Evolutionary conservation across 129 eudicot genomes (phyloP).

Genomic region (Saussurea involucrata): DNA sequence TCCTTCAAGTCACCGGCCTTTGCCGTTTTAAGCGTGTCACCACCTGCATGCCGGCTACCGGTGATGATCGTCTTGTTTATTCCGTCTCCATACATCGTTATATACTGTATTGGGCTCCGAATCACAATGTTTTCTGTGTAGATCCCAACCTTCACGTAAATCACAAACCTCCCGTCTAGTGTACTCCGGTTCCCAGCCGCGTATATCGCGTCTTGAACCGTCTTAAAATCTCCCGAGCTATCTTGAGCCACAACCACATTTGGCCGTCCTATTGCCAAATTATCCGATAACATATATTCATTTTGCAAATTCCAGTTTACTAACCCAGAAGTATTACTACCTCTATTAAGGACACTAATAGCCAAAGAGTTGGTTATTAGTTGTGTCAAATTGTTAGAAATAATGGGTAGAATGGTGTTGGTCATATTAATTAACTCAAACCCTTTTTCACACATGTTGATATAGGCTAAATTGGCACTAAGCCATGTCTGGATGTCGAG

Average conservation of each 20-base stretch:
- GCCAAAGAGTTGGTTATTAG: slow-evolving; percentile 22
- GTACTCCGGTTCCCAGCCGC: neutral
- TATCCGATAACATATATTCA: neutral
- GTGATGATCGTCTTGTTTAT: slow-evolving; percentile 49
- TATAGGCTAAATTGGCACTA: slow-evolving; percentile 22
- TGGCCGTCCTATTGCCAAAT: neutral
- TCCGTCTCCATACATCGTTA: slow-evolving; percentile 68
- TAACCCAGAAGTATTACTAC: neutral
- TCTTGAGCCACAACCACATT: slow-evolving; percentile 21
- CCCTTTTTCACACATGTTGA: slow-evolving; percentile 26
- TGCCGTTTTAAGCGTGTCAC: slow-evolving; percentile 1
- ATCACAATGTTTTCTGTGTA: slow-evolving; percentile 44
- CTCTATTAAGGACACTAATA: slow-evolving; percentile 12
- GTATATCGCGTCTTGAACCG: slow-evolving; percentile 22
- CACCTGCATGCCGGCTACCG: slow-evolving; percentile 26
- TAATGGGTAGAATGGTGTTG: neutral
- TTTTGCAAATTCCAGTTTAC: neutral
- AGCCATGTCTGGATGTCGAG: slow-evolving; percentile 26
- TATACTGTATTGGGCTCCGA: slow-evolving; percentile 5
- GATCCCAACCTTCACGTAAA: slow-evolving; percentile 63
- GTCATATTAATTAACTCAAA: slow-evolving; percentile 12
- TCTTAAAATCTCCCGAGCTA: slow-evolving; percentile 26
- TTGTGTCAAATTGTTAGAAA: slow-evolving; percentile 16
- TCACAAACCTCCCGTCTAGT: slow-evolving; percentile 18
- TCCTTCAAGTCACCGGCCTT: slow-evolving; percentile 29